These are phyloP conservation scores for Aureobasidium subglaciale DNA, from an alignment of 2,329 filamentous ascomycete genomes.

Conservation along the genomic window DNA sequence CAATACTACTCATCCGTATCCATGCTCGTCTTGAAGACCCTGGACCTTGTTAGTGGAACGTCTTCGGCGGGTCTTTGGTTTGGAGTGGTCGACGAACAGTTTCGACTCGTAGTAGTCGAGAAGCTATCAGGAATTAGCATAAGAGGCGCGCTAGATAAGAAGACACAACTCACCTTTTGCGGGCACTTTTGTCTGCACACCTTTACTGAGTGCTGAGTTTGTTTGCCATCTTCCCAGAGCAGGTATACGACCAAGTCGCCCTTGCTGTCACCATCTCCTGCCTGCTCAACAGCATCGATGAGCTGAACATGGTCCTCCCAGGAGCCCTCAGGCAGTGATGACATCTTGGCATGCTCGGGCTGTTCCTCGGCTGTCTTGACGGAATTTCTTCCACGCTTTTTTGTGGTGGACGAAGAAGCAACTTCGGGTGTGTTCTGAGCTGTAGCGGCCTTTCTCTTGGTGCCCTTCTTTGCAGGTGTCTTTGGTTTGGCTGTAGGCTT, in stretches of 20 bases:
- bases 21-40: background rate
- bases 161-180: slow-evolving; percentile 52
- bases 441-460: slow-evolving; percentile 23
- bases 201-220: slow-evolving; percentile 64
- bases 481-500: slow-evolving; percentile 33
- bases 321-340: slow-evolving; percentile 63
- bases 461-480: slow-evolving; percentile 21
- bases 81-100: background rate
- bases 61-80: slow-evolving; percentile 8
- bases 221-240: slow-evolving; percentile 65
- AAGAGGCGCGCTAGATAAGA: too few relatives aligned
- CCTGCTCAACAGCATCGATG: slow-evolving; percentile 67
- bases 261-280: slow-evolving; percentile 23
- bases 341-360: slow-evolving; percentile 33
- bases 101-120: slow-evolving; percentile 12
- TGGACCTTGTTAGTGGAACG: slow-evolving; percentile 13
- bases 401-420: slow-evolving; percentile 5
- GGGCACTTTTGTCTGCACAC: slow-evolving; percentile 70
- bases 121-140: background rate
- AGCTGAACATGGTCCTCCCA: slow-evolving; percentile 69
- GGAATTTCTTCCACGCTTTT: slow-evolving; percentile 13
- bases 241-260: slow-evolving; percentile 58
- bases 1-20: background rate
- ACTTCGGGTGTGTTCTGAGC: slow-evolving; percentile 17
- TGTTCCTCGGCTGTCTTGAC: slow-evolving; percentile 24